Conservation (phyloP, 331 rosid species). For the Cydonia oblonga region DNA sequence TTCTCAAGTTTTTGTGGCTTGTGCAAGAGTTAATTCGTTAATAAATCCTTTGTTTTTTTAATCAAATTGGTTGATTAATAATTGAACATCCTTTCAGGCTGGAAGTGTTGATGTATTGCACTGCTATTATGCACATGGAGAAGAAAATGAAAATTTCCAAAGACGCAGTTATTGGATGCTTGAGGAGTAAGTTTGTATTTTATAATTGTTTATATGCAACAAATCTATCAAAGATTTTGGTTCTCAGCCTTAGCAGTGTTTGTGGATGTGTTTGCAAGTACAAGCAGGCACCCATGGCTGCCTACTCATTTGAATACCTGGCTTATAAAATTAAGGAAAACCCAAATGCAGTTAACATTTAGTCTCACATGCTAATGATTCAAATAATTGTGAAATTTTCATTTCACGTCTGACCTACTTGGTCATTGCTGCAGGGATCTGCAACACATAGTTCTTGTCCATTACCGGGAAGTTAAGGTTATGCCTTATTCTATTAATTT, state of each 20-base stretch:
- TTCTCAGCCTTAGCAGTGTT: not conserved
- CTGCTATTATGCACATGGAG: constrained; percentile 78
- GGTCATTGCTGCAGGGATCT: constrained; percentile 50
- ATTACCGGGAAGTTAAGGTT: constrained; percentile 75
- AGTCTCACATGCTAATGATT: not conserved
- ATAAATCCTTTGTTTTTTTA: not conserved
- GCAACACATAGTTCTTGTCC: constrained; percentile 81
- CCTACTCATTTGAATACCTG: not conserved
- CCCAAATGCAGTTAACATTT: not conserved
- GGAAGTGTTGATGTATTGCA: constrained; percentile 65
- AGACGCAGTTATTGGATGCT: constrained; percentile 79
- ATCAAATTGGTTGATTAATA: constrained; percentile 10
- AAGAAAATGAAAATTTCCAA: constrained; percentile 58
- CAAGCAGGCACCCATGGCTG: not conserved
- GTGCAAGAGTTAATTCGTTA: not conserved
- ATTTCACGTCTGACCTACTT: constrained; percentile 12
- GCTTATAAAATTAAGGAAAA: not conserved
- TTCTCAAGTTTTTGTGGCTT: not conserved
- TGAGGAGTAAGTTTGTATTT: constrained; percentile 75
- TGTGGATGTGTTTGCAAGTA: not conserved
- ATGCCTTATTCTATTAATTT: not conserved
- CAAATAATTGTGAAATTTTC: not conserved
- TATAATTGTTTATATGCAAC: constrained; percentile 6
- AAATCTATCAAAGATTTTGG: not conserved
- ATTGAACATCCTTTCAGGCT: constrained; percentile 26